Conservation (phyloP, 192 early-diverging fungal species). For the Coemansia sp. region DNA sequence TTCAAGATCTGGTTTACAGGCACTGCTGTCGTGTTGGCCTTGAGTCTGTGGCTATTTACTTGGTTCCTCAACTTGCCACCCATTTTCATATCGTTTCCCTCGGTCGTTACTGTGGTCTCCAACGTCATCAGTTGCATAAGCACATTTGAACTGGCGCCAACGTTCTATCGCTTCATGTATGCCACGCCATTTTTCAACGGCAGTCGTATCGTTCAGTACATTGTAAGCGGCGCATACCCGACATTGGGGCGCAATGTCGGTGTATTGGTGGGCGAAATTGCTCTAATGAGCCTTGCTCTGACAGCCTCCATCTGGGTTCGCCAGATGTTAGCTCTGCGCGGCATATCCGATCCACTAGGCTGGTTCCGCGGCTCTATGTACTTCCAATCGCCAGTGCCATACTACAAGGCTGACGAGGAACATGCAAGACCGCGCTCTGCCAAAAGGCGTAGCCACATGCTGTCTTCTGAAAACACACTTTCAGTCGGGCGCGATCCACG, state of each 20-base stretch:
- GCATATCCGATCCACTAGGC: conserved; percentile 36
- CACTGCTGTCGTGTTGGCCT: conserved; percentile 18
- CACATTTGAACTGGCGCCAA: conserved; percentile 52
- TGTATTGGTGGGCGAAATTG: conserved; percentile 51
- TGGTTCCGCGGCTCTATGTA: conserved; percentile 29
- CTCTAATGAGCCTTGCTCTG: conserved; percentile 32
- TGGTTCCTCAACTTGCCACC: conserved; percentile 41
- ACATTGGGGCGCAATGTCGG: conserved; percentile 44
- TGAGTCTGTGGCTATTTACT: conserved; percentile 38
- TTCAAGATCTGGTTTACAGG: conserved; percentile 49
- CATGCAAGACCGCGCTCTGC: conserved; percentile 1
- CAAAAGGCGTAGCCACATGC: not conserved
- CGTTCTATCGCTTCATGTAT: conserved; percentile 55
- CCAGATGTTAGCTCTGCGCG: conserved; percentile 21
- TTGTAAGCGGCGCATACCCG: conserved; percentile 53
- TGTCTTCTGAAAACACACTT: not conserved
- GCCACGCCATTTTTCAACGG: conserved; percentile 57
- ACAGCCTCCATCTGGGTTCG: conserved; percentile 46
- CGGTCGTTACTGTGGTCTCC: conserved; percentile 38
- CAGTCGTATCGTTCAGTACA: conserved; percentile 37
- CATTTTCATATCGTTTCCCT: conserved; percentile 27
- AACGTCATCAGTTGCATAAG: conserved; percentile 54
- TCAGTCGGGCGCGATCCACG: not conserved
- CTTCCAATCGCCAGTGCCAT: conserved; percentile 34
- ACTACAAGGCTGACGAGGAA: conserved; percentile 25